Percentiles rank a stretch among this genome's conserved stretches.
These are phyloP conservation scores for Lecanicillium sp. DNA, from an alignment of 2,329 filamentous ascomycete species.

Conservation along the genomic window DNA sequence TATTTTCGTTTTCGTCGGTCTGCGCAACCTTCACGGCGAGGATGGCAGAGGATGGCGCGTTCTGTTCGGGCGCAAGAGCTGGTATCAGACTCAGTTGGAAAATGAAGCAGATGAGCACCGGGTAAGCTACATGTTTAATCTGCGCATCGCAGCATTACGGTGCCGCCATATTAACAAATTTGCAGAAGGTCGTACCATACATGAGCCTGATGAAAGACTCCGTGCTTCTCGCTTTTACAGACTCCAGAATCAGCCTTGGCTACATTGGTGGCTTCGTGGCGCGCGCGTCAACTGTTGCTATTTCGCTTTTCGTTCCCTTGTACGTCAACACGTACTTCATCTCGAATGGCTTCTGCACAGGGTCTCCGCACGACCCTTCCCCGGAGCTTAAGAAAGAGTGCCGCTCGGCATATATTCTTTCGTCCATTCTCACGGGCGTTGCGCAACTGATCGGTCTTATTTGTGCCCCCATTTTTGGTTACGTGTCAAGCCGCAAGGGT, in stretches of 20 bases:
- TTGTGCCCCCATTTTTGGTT: conserved; percentile 82
- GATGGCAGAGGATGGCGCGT: conserved; percentile 66
- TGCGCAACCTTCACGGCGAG: conserved; percentile 64
- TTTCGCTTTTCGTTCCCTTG: conserved; percentile 89
- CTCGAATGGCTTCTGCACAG: conserved; percentile 69
- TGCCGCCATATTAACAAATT: background rate
- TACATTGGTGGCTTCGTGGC: conserved; percentile 95
- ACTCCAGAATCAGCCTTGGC: conserved; percentile 74
- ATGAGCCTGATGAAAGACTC: conserved; percentile 56
- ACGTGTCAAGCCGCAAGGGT: conserved; percentile 63
- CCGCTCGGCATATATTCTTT: conserved; percentile 77
- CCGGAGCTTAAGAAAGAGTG: conserved; percentile 81
- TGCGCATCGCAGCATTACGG: background rate
- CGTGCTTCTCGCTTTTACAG: conserved; percentile 64
- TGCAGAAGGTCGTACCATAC: conserved; percentile 45
- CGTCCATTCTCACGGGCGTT: conserved; percentile 79
- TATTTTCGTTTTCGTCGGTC: conserved; percentile 69
- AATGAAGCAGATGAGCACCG: conserved; percentile 17
- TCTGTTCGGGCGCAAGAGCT: conserved; percentile 40
- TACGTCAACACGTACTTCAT: conserved; percentile 91
- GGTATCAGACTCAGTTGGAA: conserved; percentile 19
- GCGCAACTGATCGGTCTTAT: conserved; percentile 83
- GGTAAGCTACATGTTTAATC: conserved; percentile 23
- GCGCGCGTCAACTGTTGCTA: conserved; percentile 87
- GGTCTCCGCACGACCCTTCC: conserved; percentile 55